These are phyloP conservation scores for Musa beccarii DNA, from an alignment of 176 grass and related monocot genomes.

Conservation along the genomic window DNA sequence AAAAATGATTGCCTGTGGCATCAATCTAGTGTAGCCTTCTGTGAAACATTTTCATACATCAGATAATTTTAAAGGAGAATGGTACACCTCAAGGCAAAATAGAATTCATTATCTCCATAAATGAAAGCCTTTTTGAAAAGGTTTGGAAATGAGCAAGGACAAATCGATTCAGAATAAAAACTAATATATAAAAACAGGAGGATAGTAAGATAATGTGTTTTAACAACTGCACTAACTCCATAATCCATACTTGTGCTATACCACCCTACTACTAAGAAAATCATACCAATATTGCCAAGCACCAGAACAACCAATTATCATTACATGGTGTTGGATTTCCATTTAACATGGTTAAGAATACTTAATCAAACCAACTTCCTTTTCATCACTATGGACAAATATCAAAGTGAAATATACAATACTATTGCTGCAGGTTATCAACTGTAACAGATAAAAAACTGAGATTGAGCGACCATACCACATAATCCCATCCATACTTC, in stretches of 20 bases:
- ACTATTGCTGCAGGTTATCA: background rate
- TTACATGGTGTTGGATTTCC: background rate
- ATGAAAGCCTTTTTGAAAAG: too few species aligned
- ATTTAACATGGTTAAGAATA: background rate
- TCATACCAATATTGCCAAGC: background rate
- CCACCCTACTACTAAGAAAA: background rate
- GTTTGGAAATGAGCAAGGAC: too few species aligned
- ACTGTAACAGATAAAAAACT: background rate
- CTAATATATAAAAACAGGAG: too few species aligned
- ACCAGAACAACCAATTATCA: background rate
- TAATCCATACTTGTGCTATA: too few species aligned
- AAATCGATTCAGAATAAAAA: too few species aligned
- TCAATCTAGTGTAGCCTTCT: too few species aligned
- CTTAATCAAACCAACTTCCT: background rate
- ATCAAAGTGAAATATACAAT: background rate
- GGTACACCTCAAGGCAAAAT: background rate
- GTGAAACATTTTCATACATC: background rate
- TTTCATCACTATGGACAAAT: background rate
- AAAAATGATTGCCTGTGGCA: too few species aligned
- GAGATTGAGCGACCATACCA: conserved; percentile 32
- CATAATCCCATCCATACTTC: conserved; percentile 94
- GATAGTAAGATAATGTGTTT: too few species aligned
- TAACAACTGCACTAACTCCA: too few species aligned
- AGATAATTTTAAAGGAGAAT: background rate
- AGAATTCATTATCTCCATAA: background rate